Evolutionary conservation across 129 eudicot species (phyloP), one percentile per base, ranked within the genome.

Genomic region (carrot (Daucus carota)): DNA sequence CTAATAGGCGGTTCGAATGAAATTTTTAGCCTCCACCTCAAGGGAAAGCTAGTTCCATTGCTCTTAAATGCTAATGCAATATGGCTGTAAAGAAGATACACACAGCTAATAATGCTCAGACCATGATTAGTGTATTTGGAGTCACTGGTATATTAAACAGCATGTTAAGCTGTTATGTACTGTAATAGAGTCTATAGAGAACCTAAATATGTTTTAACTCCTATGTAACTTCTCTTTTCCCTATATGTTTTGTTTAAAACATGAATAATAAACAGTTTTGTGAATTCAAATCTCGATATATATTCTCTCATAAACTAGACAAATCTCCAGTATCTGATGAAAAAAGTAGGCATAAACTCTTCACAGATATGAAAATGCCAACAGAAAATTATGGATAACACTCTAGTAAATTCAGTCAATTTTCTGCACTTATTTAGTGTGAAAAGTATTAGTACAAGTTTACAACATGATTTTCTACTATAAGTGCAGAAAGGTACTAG

Each of bases 21-120:
- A 77, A 76, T 83, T 57, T 85, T 90, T 87, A 86, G 93, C 83
- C 93, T 91, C 70, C 97, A 91, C 78, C 85, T 91, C 8, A 84
- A 86, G 78, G 96, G 86, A 38, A 73, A 87, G 76, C 83, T 85
- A 50, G 78, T 83, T 29, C 87, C 83, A 5, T 22, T 87, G 82
- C 87, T 87, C 72, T 80, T 38, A 84, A 80, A 85, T 42, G 92
- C 89, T 57, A 83, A 74, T 36, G 92, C 89, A 33, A 80, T 87
- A n/a, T 87, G 91, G 91, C 6, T 87, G 46, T 87, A 3, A 41
- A 40, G 11, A 22, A 31, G 14, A 57, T n/a, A n/a, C 14, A 28
- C 65, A 24, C 65, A 57, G 65, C 24, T 24, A n/a, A 6, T n/a
- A n/a, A 41, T 22, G 31, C 33, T 70, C 74, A 70, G 50, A 70